These are phyloP conservation scores for Manihot esculenta DNA, from an alignment of 441 rosid genomes.

Conservation along the genomic window DNA sequence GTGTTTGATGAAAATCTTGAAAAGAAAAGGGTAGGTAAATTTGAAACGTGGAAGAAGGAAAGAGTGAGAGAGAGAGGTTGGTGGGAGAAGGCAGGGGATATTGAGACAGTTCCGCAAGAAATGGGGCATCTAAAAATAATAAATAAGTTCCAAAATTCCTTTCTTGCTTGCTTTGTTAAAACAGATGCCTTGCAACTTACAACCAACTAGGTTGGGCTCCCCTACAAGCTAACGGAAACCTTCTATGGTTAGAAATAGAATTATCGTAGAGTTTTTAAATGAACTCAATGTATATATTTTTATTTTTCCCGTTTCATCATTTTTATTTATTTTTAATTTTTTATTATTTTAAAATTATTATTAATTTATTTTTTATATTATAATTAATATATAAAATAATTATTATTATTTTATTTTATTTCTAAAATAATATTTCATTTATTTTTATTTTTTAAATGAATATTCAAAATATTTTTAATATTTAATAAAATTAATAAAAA, in stretches of 20 bases:
- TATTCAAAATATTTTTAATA: no score
- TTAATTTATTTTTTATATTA: no score
- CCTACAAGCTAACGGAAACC: background rate
- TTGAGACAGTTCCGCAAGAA: constrained; percentile 28
- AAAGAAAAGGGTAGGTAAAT: background rate
- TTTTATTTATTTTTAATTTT: no score
- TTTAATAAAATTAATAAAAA: no score
- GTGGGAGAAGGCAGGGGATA: constrained; percentile 9
- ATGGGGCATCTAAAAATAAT: background rate
- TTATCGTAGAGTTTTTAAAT: no score
- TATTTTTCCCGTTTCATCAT: no score
- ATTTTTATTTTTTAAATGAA: no score
- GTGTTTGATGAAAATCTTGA: background rate
- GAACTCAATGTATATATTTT: no score
- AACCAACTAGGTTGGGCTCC: background rate
- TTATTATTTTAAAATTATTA: no score
- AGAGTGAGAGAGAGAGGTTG: constrained; percentile 9
- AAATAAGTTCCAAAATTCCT: background rate
- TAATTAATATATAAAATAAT: no score
- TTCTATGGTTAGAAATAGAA: background rate
- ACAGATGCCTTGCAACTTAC: background rate
- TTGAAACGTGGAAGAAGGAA: constrained; percentile 20
- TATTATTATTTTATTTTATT: no score
- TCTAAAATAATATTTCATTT: no score
- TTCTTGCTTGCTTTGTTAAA: constrained; percentile 14